Evolutionary conservation across 108 stramenopile species (phyloP).

Genomic region (Nitzschia putrida): DNA sequence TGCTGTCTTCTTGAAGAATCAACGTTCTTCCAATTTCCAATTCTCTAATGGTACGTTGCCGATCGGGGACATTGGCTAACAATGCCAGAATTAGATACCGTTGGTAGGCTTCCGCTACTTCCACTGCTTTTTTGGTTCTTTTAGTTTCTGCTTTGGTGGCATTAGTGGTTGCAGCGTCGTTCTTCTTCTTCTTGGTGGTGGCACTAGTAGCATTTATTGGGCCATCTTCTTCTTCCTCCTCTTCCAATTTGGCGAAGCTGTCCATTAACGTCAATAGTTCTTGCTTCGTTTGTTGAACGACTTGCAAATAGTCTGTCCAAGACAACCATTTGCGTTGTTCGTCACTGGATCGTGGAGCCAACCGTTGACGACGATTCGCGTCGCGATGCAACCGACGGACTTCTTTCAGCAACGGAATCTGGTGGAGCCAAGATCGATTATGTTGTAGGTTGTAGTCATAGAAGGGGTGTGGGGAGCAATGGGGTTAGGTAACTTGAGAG

Average conservation of each 20-base stretch:
- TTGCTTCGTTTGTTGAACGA: conserved; percentile 56
- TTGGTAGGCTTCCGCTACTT: conserved; percentile 66
- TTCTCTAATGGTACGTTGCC: conserved; percentile 83
- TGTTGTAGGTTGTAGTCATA: no score
- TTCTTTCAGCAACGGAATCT: conserved; percentile 67
- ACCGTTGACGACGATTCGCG: conserved; percentile 60
- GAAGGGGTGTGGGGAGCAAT: no score
- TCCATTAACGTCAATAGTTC: conserved; percentile 49
- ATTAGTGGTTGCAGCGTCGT: no score
- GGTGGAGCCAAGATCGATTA: no score
- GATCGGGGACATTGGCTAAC: conserved; percentile 81
- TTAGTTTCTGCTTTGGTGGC: no score
- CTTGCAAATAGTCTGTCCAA: conserved; percentile 73
- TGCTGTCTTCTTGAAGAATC: conserved; percentile 35
- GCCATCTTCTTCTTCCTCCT: not conserved
- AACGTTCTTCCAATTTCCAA: conserved; percentile 74
- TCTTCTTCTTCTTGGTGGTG: no score
- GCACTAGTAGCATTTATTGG: not conserved
- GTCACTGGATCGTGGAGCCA: conserved; percentile 71
- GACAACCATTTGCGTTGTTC: conserved; percentile 80
- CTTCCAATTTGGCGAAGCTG: conserved; percentile 15
- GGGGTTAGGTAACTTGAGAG: no score
- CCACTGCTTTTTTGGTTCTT: conserved; percentile 32
- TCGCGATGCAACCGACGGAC: conserved; percentile 76
- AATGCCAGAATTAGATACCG: conserved; percentile 76